phyloP scores from a whole-genome alignment of 208 protist genomes.

The Wallacemonas sp. region DNA sequence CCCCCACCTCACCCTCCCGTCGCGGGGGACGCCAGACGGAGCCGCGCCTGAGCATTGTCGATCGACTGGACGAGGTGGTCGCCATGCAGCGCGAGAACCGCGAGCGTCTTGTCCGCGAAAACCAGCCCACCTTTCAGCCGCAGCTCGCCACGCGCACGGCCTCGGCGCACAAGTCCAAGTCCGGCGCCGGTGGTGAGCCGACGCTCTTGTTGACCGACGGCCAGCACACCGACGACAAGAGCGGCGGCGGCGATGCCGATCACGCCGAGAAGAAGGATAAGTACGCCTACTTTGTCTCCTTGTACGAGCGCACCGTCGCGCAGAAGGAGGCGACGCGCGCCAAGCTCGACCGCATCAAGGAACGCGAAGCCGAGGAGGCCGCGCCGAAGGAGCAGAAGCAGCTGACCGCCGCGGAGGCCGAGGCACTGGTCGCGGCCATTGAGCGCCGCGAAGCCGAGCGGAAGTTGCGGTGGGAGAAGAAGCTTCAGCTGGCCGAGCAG shows the following conservation, averaged over 20 bases:
- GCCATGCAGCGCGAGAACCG: conserved; percentile 15
- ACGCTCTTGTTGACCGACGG: background rate
- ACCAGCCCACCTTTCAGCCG: conserved; percentile 26
- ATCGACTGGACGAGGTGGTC: conserved; percentile 15
- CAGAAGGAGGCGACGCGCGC: conserved; percentile 14
- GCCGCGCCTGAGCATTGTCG: conserved; percentile 6
- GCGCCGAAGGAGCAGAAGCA: conserved; percentile 13
- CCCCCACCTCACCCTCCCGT: too few relatives aligned
- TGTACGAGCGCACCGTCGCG: conserved; percentile 18
- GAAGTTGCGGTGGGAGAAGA: conserved; percentile 19
- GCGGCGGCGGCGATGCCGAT: background rate
- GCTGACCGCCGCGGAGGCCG: conserved; percentile 22
- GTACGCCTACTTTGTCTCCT: conserved; percentile 14
- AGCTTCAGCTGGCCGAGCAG: conserved; percentile 7
- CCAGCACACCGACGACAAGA: background rate
- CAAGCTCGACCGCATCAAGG: conserved; percentile 10
- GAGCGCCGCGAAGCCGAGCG: conserved; percentile 32
- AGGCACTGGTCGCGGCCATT: conserved; percentile 25
- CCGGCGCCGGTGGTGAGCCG: too few relatives aligned
- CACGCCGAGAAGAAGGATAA: conserved; percentile 6
- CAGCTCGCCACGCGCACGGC: conserved; percentile 16
- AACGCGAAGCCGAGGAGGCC: conserved; percentile 5
- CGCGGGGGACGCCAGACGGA: background rate
- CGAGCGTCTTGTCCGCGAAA: conserved; percentile 8
- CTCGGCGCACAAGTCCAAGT: too few relatives aligned